These are phyloP conservation scores for Hordeum pubiflorum DNA, from an alignment of 202 grass and related monocot species.

Conservation along the genomic window DNA sequence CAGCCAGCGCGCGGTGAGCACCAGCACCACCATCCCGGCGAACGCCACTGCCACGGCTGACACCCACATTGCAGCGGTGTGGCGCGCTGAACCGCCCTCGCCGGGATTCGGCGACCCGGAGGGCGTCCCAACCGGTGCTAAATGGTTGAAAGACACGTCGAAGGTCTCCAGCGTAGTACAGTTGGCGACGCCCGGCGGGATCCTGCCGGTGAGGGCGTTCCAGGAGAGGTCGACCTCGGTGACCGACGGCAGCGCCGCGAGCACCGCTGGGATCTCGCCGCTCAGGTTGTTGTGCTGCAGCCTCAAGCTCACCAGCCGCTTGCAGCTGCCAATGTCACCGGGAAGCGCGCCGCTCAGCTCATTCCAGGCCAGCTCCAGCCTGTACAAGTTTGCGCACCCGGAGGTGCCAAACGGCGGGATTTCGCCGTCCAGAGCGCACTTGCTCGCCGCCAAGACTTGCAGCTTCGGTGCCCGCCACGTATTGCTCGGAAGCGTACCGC, in stretches of 20 bases:
- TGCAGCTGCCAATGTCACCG: conserved; percentile 40
- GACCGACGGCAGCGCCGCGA: conserved; percentile 70
- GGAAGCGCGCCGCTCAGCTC: conserved; percentile 53
- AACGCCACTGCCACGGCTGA: conserved; percentile 53
- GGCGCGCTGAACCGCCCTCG: background rate
- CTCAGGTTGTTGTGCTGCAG: conserved; percentile 53
- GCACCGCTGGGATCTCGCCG: conserved; percentile 50
- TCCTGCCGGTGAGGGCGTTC: conserved; percentile 54
- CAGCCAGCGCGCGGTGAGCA: conserved; percentile 51
- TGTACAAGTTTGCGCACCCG: conserved; percentile 67
- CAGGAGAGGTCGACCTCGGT: conserved; percentile 80
- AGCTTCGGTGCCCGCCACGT: conserved; percentile 53
- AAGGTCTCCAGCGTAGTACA: conserved; percentile 78
- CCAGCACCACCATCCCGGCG: conserved; percentile 54
- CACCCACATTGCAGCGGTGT: conserved; percentile 42
- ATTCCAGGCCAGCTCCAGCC: conserved; percentile 64
- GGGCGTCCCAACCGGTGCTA: conserved; percentile 11
- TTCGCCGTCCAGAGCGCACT: conserved; percentile 38
- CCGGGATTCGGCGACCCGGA: background rate
- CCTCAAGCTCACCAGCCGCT: conserved; percentile 62
- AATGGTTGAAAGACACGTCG: conserved; percentile 70
- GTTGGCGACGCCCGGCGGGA: conserved; percentile 58
- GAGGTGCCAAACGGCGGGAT: conserved; percentile 44
- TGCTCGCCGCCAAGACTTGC: conserved; percentile 57
- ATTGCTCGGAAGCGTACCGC: conserved; percentile 30